Percentiles rank a stretch among this genome's conserved stretches.
These are phyloP conservation scores for Apodospora peruviana DNA, from an alignment of 495 filamentous ascomycete genomes.

Conservation along the genomic window DNA sequence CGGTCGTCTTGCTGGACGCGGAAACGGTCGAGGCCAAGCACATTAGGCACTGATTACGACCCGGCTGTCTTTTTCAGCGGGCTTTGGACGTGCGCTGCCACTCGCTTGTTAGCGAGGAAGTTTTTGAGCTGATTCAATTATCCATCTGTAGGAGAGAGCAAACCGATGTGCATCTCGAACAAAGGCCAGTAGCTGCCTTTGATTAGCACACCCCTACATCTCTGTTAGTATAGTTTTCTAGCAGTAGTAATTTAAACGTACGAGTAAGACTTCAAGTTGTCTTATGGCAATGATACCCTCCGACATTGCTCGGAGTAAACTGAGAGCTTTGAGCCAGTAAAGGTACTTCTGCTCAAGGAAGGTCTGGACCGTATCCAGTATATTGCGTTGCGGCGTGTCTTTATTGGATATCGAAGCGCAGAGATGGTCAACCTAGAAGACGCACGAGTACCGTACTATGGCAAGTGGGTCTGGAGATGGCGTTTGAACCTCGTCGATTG, in stretches of 20 bases:
- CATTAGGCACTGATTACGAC: no score
- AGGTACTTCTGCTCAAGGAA: constrained; percentile 12
- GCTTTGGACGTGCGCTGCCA: no score
- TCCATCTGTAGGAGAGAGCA: constrained; percentile 12
- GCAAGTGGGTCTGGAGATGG: constrained; percentile 25
- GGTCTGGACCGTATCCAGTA: constrained; percentile 1
- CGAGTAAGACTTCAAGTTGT: constrained; percentile 12
- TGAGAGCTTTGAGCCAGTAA: constrained; percentile 18
- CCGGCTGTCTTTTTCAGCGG: no score
- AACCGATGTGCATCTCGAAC: constrained; percentile 24
- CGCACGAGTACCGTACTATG: constrained; percentile 27
- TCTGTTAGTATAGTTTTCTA: not conserved
- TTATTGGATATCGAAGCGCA: constrained; percentile 8
- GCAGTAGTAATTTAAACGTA: constrained; percentile 1
- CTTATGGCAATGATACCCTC: constrained; percentile 16
- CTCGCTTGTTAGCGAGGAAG: no score
- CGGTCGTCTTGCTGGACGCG: no score
- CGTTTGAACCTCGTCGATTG: constrained; percentile 4
- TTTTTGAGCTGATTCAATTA: constrained; percentile 21
- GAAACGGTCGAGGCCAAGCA: no score
- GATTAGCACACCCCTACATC: not conserved
- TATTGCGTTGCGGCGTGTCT: constrained; percentile 1
- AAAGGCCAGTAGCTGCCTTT: not conserved
- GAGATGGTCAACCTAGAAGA: constrained; percentile 34
- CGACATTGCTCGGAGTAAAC: constrained; percentile 22